Conservation (phyloP, 2,329 filamentous ascomycete species). For the Fusarium cyanostomum region DNA sequence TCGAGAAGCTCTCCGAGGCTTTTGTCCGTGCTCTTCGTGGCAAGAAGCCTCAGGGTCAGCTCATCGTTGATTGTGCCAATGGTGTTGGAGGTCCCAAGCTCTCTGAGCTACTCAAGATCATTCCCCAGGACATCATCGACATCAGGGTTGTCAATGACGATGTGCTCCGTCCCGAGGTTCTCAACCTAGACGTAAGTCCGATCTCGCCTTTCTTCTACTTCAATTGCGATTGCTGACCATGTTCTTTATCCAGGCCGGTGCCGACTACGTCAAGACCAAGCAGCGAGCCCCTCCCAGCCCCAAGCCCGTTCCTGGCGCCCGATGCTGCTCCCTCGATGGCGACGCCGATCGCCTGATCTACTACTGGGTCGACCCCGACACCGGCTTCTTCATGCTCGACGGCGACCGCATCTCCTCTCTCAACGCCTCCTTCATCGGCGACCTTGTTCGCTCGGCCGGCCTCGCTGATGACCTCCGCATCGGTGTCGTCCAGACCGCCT, state of each 20-base stretch:
- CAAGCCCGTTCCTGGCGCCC: constrained; percentile 77
- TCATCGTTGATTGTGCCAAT: constrained; percentile 95
- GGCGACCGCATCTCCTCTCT: constrained; percentile 97
- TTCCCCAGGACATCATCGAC: constrained; percentile 78
- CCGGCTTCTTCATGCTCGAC: constrained; percentile 90
- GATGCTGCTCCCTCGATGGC: constrained; percentile 91
- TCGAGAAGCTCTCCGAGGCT: constrained; percentile 86
- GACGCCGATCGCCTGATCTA: constrained; percentile 96
- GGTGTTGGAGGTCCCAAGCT: constrained; percentile 95
- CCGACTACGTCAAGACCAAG: constrained; percentile 97
- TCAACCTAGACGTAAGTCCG: constrained; percentile 84
- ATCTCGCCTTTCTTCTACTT: neutral
- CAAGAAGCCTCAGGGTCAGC: constrained; percentile 74
- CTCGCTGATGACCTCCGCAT: constrained; percentile 85
- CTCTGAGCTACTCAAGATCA: constrained; percentile 82
- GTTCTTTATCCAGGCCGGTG: constrained; percentile 73
- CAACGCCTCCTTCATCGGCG: constrained; percentile 90
- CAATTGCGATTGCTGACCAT: constrained; percentile 14
- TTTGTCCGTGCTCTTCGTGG: constrained; percentile 86
- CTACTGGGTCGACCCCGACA: constrained; percentile 87
- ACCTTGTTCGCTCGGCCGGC: constrained; percentile 82
- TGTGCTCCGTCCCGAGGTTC: constrained; percentile 84
- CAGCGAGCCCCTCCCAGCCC: constrained; percentile 88
- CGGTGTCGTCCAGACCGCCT: constrained; percentile 95
- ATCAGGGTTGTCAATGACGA: constrained; percentile 93